A percentile compares a stretch with the other conserved stretches of the same genome.
Evolutionary conservation across 306 rosid species (phyloP).

Genomic region (Prunus campanulata): DNA sequence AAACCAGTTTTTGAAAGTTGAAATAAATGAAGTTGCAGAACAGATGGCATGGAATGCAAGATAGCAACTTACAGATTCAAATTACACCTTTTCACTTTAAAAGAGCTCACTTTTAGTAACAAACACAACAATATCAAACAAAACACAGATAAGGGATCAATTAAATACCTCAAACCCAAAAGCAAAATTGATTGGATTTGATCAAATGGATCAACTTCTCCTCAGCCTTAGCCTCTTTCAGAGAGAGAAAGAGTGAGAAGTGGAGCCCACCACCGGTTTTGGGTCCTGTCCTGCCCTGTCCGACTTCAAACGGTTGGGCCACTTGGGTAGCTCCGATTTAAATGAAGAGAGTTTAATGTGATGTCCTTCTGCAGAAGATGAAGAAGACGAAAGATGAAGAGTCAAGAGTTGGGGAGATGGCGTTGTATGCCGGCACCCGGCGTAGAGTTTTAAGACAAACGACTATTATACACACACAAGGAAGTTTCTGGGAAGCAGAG

Average conservation of each 20-base stretch:
- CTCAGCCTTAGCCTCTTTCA: not conserved
- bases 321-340: not conserved
- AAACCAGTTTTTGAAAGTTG: not conserved
- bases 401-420: constrained; percentile 3
- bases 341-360: not conserved
- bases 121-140: not conserved
- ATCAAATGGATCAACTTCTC: constrained; percentile 8
- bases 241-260: not conserved
- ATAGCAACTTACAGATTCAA: not conserved
- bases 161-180: constrained; percentile 13
- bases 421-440: constrained; percentile 10
- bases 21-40: not conserved
- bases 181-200: constrained; percentile 6
- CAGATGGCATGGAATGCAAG: constrained; percentile 6
- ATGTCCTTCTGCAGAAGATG: not conserved
- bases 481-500: constrained; percentile 21
- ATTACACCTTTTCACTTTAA: not conserved
- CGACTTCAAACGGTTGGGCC: not conserved
- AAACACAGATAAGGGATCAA: not conserved
- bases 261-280: not conserved
- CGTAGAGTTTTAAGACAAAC: not conserved
- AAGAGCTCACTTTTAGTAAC: constrained; percentile 5
- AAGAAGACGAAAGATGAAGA: not conserved
- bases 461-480: not conserved
- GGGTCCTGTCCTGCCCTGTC: not conserved